phyloP scores from a whole-genome alignment of 495 filamentous ascomycete genomes.

The Penicillium antarcticum region DNA sequence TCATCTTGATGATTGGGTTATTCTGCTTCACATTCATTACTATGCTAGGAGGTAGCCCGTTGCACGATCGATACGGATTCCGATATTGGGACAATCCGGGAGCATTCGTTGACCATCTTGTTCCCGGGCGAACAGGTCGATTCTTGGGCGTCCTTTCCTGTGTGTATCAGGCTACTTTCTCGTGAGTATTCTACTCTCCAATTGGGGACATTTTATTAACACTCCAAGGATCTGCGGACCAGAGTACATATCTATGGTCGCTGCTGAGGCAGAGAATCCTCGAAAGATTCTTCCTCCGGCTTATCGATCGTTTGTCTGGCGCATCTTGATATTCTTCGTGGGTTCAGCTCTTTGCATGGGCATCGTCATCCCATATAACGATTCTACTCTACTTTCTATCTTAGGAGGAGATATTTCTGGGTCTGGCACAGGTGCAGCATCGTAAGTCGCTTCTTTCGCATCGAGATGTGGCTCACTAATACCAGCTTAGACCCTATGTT shows the following conservation, averaged over 20 bases:
- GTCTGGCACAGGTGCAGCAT: conserved; percentile 53
- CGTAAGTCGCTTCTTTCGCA: conserved; percentile 8
- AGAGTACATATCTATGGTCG: conserved; percentile 76
- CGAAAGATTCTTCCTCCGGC: conserved; percentile 49
- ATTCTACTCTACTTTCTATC: conserved; percentile 43
- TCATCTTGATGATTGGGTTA: conserved; percentile 64
- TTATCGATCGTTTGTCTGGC: conserved; percentile 70
- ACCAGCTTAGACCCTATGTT: conserved; percentile 56
- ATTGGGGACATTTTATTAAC: too few relatives aligned
- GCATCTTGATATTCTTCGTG: conserved; percentile 71
- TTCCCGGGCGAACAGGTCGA: conserved; percentile 56
- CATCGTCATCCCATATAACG: conserved; percentile 60
- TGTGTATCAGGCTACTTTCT: conserved; percentile 23
- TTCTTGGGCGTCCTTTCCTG: conserved; percentile 72
- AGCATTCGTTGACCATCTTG: conserved; percentile 45
- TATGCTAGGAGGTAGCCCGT: conserved; percentile 71
- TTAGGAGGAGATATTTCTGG: conserved; percentile 22
- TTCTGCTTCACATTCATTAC: conserved; percentile 37
- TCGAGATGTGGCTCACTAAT: neutral
- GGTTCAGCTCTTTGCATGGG: conserved; percentile 65
- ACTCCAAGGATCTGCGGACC: conserved; percentile 35
- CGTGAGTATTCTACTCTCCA: conserved; percentile 13
- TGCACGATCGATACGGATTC: conserved; percentile 68
- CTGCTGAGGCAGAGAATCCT: conserved; percentile 72
- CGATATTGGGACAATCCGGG: conserved; percentile 45